Percentiles rank a stretch among this genome's conserved stretches.
Conservation (phyloP, 2,329 filamentous ascomycete species). For the Neonectria neomacrospora region DNA sequence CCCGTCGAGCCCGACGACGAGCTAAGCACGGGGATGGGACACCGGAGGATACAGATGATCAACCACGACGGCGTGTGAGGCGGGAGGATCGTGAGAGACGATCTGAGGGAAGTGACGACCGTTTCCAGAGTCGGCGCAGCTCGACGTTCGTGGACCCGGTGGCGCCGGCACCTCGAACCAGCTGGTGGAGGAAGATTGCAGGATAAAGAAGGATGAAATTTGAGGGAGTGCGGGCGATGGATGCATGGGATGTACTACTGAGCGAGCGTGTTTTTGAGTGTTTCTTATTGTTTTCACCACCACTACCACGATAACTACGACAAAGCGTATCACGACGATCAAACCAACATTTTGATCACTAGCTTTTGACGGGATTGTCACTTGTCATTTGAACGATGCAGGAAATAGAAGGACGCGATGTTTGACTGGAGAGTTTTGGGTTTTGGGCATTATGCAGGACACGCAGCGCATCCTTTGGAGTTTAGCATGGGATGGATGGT, state of each 20-base stretch:
- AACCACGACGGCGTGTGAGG: conserved; percentile 55
- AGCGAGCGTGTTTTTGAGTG: conserved; percentile 43
- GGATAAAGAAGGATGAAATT: conserved; percentile 44
- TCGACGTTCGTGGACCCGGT: conserved; percentile 55
- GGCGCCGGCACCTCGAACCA: conserved; percentile 62
- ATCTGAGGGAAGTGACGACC: conserved; percentile 59
- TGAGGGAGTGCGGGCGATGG: conserved; percentile 29
- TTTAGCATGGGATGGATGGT: conserved; percentile 19
- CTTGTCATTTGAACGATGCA: conserved; percentile 4
- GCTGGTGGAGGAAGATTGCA: conserved; percentile 70
- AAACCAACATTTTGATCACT: conserved; percentile 9
- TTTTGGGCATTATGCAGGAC: conserved; percentile 16
- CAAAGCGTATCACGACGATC: conserved; percentile 23
- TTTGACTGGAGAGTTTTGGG: conserved; percentile 19
- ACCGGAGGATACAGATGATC: conserved; percentile 57
- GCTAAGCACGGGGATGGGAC: conserved; percentile 56
- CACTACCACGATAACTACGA: conserved; percentile 20
- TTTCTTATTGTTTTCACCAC: conserved; percentile 29
- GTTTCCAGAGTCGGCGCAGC: conserved; percentile 54
- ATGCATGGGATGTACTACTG: conserved; percentile 36
- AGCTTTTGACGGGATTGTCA: conserved; percentile 9
- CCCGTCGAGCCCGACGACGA: conserved; percentile 58
- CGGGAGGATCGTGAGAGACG: conserved; percentile 53
- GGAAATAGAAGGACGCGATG: conserved; percentile 19
- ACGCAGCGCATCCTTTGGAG: conserved; percentile 24